Evolutionary conservation across 345 rosid genomes (phyloP).

Genomic region (Acer saccharum): DNA sequence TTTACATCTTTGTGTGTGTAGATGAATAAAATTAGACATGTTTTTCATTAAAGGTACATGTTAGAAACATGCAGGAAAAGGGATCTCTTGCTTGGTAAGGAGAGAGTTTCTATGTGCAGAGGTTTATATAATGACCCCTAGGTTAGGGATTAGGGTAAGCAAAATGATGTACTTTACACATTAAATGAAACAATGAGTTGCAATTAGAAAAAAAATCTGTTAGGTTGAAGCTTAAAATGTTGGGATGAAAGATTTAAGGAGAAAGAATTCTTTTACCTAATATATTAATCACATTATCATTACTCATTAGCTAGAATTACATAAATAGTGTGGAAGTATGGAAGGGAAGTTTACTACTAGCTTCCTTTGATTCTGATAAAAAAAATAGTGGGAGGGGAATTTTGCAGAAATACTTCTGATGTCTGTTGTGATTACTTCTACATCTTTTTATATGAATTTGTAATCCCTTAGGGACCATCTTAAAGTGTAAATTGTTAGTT

Average conservation of each 20-base stretch:
- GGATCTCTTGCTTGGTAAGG: neutral
- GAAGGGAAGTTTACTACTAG: neutral
- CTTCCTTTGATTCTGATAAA: neutral
- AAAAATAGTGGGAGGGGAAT: neutral
- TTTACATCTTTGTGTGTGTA: neutral
- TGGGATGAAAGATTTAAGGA: neutral
- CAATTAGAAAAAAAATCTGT: neutral
- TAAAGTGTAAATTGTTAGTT: neutral
- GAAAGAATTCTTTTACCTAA: neutral
- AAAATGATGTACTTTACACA: neutral
- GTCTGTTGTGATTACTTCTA: neutral
- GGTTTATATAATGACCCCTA: neutral
- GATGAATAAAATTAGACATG: neutral
- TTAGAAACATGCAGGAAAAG: neutral
- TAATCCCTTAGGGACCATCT: neutral
- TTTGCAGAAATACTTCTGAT: neutral
- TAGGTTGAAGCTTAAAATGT: neutral
- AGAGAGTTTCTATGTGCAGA: neutral
- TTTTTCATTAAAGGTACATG: neutral
- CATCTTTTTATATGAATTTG: neutral
- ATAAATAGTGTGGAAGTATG: neutral
- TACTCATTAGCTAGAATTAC: neutral
- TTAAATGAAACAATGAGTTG: neutral
- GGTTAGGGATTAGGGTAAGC: neutral
- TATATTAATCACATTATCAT: neutral